Percentiles rank a stretch among this genome's conserved stretches.
These are phyloP conservation scores for Coemansia sp. DNA, from an alignment of 192 early-diverging fungal species.

Conservation along the genomic window DNA sequence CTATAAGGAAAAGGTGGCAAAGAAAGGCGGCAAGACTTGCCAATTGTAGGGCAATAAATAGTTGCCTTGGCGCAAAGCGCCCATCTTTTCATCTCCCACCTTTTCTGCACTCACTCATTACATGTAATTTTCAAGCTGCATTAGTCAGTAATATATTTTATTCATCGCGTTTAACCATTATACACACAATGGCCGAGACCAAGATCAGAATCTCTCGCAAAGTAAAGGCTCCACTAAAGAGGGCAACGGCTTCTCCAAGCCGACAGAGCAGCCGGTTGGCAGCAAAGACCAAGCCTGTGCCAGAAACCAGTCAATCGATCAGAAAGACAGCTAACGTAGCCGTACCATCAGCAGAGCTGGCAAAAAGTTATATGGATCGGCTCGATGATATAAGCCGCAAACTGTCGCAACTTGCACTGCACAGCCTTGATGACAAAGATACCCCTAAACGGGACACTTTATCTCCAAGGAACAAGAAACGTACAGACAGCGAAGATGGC, in stretches of 20 bases:
- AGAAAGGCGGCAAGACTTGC: not conserved
- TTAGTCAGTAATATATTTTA: not conserved
- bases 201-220: slow-evolving; percentile 1
- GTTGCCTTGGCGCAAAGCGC: not conserved
- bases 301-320: not conserved
- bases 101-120: not conserved
- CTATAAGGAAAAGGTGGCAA: not conserved
- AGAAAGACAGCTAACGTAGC: not conserved
- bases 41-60: not conserved
- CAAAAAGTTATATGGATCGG: slow-evolving; percentile 11
- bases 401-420: slow-evolving; percentile 19
- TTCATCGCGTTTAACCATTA: not conserved
- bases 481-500: not conserved
- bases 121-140: not conserved
- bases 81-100: not conserved
- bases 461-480: not conserved
- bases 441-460: not conserved
- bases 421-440: not conserved
- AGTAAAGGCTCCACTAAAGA: slow-evolving; percentile 9
- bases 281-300: slow-evolving; percentile 9
- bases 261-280: slow-evolving; percentile 26
- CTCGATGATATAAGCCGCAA: slow-evolving; percentile 25
- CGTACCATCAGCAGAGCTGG: not conserved
- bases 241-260: slow-evolving; percentile 5
- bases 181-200: slow-evolving; percentile 3